Evolutionary conservation across 2,329 filamentous ascomycete species (phyloP), one percentile per base, ranked within the genome.

Genomic region (Fusarium devonianum): DNA sequence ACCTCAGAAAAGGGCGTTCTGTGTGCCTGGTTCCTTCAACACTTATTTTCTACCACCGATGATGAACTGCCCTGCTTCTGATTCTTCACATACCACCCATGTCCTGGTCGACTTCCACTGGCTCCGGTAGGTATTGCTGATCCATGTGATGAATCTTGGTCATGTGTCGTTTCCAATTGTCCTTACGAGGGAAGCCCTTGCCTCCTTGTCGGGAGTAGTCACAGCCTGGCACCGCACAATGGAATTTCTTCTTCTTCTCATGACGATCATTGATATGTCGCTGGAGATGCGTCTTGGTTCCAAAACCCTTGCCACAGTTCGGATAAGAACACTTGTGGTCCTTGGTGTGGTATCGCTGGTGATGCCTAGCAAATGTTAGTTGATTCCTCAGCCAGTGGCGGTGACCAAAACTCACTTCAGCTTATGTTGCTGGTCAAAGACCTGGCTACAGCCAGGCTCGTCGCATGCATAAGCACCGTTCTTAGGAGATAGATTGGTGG

Each of bases 131-230:
- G 16, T 65, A 49, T 35, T 60, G 58, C 35, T 71, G 67, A 39
- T 77, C 75, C 51, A 77, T 67, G 25, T 75, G 68, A 58, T 85
- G 82, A 58, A 83, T 84, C 66, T 84, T 84, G 25, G 76, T 72
- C 81, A 85, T 84, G 63, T 85, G 82, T 46, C 82, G 71, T 59
- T 81, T 78, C 82, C 82, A 85, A 66, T 85, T 85, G 61, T 85
- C 82, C 62, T 85, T 85, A 42, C 82, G 72, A 1, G 82, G 81
- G 56, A 85, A 85, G 0, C 78, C 80, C 54, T 82, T 84, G 44
- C 81, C 80, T 7, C 82, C 82, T 12, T 71, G 65, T 46, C 74
- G 76, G n/a, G 80, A 84, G 62, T 82, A 85, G 5, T 78, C 73
- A 59, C 82, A 85, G 6, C 75, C 75, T 2, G 71, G 72, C 4